Evolutionary conservation across 306 rosid species (phyloP), one percentile per base, ranked within the genome.

Genomic region (Acmispon strigosus): DNA sequence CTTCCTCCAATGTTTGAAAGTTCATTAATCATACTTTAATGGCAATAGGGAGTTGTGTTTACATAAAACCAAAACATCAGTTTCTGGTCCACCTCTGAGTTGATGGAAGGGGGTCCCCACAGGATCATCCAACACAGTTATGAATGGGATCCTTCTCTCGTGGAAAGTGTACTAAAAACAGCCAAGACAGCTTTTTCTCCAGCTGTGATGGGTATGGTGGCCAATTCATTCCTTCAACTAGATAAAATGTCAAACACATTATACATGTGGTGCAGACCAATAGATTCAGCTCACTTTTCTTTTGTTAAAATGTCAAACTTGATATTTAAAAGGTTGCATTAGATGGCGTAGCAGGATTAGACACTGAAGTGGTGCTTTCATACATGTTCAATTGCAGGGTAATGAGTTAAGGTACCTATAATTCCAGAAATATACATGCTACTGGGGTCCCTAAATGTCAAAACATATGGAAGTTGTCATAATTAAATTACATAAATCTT

Each of bases 91-190:
- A 16, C 50, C 58, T 66, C 15, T 20, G 49, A 44, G 70, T 56
- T 65, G 37, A 20, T 13, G 39, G 29, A 78, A 67, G 57, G 65
- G 63, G 79, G 82, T 73, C 76, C 45, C 77, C 85, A 72, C 82
- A 61, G 36, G 62, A 72, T 77, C 69, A 39, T 24, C 8, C 68
- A 62, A 34, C 19, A 53, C 3, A 55, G 34, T 54, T 34, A 61
- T n/a, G 70, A 72, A 62, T 32, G 37, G 37, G 37, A 32, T 49
- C 73, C 27, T 6, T 43, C 11, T 34, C 12, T 18, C 32, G 4
- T 17, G 62, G 67, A 41, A 69, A 2, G 42, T 16, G 61, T 29
- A 39, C 43, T 41, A 57, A 62, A 67, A 62, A 72, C 62, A 24
- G 13, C 17, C 11, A 50, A 20, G 61, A 43, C 43, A 68, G 15